Evolutionary conservation across 331 rosid genomes (phyloP), one percentile per base, ranked within the genome.

Genomic region (Quercus lobata): DNA sequence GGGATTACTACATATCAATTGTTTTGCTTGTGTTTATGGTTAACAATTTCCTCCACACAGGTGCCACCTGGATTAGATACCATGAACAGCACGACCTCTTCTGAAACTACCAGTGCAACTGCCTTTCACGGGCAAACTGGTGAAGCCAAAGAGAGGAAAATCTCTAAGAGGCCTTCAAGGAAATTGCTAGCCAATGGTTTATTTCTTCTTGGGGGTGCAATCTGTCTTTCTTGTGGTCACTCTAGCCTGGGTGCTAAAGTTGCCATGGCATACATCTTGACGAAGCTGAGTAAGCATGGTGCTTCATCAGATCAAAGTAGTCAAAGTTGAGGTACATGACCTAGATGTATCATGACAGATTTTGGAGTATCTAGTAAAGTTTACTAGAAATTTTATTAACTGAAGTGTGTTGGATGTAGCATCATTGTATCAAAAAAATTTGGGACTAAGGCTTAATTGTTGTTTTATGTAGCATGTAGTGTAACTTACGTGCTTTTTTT

Each of bases 161-260:
- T 80, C 30, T 77, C 84, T 32, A 85, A 82, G 82, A 79, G 75
- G 84, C 87, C 93, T 68, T 89, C 97, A 41, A 83, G 63, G 78
- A 91, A 90, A 86, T 73, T 91, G 57, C 35, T 95, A 49, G 91
- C 94, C 49, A 93, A 88, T 58, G 77, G 98, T 79, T 82, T 95
- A 76, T 80, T 95, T 85, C 86, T 95, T 68, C 65, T 93, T 0
- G 98, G 97, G 57, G 99, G 98, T 76, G 88, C 81, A 16, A 75
- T 93, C 77, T 95, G 89, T 81, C 78, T 95, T 41, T 86, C 96
- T 60, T 88, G 96, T 19, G 93, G 92, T 76, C 94, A 86, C 87
- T 88, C 97, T 72, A 90, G 97, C 81, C 91, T 95, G 30, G 94
- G 97, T 29, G 97, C 94, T 49, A 93, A 95, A 88, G 98, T 93